Percentiles rank a stretch among this genome's conserved stretches.
Conservation (phyloP, 2,329 filamentous ascomycete species). For the Shiraia sp. region DNA sequence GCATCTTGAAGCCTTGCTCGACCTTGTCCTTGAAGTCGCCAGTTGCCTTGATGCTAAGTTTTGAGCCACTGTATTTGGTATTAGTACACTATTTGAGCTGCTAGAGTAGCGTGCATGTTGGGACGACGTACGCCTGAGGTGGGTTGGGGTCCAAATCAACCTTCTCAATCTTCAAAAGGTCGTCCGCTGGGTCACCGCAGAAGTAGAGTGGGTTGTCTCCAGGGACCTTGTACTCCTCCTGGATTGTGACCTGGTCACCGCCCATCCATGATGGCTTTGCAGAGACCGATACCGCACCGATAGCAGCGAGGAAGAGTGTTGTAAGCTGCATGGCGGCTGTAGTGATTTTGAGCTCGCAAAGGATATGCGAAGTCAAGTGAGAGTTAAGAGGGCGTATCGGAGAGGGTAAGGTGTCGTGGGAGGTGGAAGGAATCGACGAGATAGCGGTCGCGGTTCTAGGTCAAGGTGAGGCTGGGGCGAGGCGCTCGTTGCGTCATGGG, state of each 20-base stretch:
- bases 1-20: constrained; percentile 77
- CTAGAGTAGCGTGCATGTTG: no score
- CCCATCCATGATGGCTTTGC: constrained; percentile 47
- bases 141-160: constrained; percentile 88
- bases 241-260: constrained; percentile 52
- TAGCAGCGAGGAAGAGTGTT: constrained; percentile 46
- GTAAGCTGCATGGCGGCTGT: constrained; percentile 40
- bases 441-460: not conserved
- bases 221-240: constrained; percentile 67
- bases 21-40: constrained; percentile 76
- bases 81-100: no score
- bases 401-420: constrained; percentile 1
- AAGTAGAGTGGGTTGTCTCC: constrained; percentile 84
- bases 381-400: not conserved
- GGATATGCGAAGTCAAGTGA: not conserved
- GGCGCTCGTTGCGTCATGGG: not conserved
- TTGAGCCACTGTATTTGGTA: constrained; percentile 65
- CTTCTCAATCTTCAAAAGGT: constrained; percentile 75
- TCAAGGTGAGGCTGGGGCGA: constrained; percentile 8
- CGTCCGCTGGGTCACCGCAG: constrained; percentile 69
- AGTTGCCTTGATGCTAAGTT: constrained; percentile 75
- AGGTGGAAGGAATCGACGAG: constrained; percentile 1
- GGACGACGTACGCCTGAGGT: constrained; percentile 72
- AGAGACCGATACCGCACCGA: constrained; percentile 50
- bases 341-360: not conserved